phyloP scores from a whole-genome alignment of 768 basidiomycete genomes.

The Rhizopogon vulgaris region DNA sequence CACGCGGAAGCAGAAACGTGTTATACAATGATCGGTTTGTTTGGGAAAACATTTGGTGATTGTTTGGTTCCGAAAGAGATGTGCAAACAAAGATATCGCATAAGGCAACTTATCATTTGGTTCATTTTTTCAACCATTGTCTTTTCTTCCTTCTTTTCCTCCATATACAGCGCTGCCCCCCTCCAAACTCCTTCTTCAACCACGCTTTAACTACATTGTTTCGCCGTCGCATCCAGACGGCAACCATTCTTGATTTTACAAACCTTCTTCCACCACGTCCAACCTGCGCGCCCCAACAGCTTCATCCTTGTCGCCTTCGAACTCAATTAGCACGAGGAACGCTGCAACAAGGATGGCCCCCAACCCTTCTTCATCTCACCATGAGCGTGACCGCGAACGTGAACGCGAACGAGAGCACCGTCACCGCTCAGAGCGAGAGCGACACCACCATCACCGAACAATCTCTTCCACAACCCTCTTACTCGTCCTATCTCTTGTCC shows the following conservation, averaged over 20 bases:
- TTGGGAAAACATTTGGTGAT: slow-evolving; percentile 2
- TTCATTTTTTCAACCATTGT: slow-evolving; percentile 22
- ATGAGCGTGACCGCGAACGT: slow-evolving; percentile 47
- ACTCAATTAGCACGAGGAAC: slow-evolving; percentile 52
- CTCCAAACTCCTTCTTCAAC: slow-evolving; percentile 1
- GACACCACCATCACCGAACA: slow-evolving; percentile 75
- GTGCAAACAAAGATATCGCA: slow-evolving; percentile 18
- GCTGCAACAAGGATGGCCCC: slow-evolving; percentile 55
- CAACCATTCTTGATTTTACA: slow-evolving; percentile 9
- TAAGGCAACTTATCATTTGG: slow-evolving; percentile 24
- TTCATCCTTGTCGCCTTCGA: slow-evolving; percentile 73
- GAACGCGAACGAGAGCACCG: slow-evolving; percentile 47
- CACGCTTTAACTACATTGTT: too few species aligned
- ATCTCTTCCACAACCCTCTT: slow-evolving; percentile 88
- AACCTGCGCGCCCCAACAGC: slow-evolving; percentile 51
- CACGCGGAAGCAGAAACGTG: too few species aligned
- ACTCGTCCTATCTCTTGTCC: slow-evolving; percentile 77
- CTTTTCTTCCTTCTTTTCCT: not conserved
- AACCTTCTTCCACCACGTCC: slow-evolving; percentile 53
- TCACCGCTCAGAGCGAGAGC: slow-evolving; percentile 57
- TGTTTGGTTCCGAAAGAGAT: slow-evolving; percentile 20
- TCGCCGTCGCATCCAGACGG: slow-evolving; percentile 1
- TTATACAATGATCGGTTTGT: not conserved
- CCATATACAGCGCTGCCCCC: slow-evolving; percentile 11
- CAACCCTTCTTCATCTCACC: slow-evolving; percentile 79